Base-by-base conservation (phyloP, 2,329 filamentous ascomycete genomes). In the Fusarium nurragi region DNA sequence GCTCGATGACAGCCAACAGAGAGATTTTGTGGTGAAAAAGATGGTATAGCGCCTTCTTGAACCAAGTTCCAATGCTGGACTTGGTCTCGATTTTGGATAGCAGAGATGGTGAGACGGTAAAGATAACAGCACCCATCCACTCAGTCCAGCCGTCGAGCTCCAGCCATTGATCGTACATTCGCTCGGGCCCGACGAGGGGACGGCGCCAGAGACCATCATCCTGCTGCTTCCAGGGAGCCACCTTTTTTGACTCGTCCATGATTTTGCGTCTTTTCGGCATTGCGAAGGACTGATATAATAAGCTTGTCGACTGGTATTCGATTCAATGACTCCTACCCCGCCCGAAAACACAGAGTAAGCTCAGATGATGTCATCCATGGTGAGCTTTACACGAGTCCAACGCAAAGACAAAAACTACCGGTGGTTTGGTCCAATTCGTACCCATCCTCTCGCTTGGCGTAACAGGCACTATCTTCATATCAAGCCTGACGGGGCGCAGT, bases 141-240 rank as follows among this genome's bases (percentile, higher is more conserved):
- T 40, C 40, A 16, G 51, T 40, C 40, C 34, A 56, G 2, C 26
- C 40, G 3, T 57, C 26, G 11, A 56, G 28, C 12, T 56, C 34
- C 5, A 57, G 51, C 40, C 52, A 56, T n/a, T 56, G 40, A 23
- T 56, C 54, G 4, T 48, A 57, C 28, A 56, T 56, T 22, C 34
- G 39, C 22, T 57, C 28, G 5, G 54, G 40, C 2, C 40, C 54
- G 1, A 48, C n/a, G 13, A 57, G 26, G 3, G 40, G 40, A n/a
- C 51, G 40, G 3, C 30, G 25, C 53, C 38, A 56, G 14, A 37
- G 14, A 9, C 49, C 30, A 3, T 56, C 38, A 4, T 10, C 22
- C 21, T 21, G 30, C 22, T 38, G 25, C 9, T 54, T 22, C 53
- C 53, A 54, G 7, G 38, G 38, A 22, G 53, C 22, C 1, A 55